These are phyloP conservation scores for Ceratocystis destructans DNA, from an alignment of 2,329 filamentous ascomycete species.

Conservation along the genomic window DNA sequence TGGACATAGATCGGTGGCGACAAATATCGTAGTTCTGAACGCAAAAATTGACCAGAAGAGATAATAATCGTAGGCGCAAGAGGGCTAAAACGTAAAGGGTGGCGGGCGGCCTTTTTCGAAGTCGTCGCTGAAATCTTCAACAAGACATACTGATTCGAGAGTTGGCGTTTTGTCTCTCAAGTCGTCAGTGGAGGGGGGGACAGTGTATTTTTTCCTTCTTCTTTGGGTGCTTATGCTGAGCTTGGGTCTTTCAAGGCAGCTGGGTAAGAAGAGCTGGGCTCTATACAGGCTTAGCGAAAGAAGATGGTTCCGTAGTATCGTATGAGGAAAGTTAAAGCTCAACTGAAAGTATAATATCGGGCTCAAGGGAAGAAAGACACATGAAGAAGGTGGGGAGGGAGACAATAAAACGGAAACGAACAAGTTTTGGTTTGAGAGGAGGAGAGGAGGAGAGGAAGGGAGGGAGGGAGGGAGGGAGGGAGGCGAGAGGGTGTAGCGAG, in stretches of 20 bases:
- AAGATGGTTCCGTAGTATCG: no score
- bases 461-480: background rate
- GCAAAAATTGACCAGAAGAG: background rate
- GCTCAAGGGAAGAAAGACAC: background rate
- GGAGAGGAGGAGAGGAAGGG: background rate
- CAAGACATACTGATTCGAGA: background rate
- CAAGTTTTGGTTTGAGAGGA: conserved; percentile 3
- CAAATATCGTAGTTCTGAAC: conserved; percentile 5
- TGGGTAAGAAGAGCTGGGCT: background rate
- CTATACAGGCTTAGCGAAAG: background rate
- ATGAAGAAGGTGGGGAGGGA: background rate
- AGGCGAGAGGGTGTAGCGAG: background rate
- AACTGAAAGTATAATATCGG: background rate
- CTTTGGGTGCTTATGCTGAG: background rate
- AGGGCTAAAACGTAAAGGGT: background rate
- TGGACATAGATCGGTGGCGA: conserved; percentile 29
- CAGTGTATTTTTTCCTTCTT: background rate
- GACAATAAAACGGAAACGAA: conserved; percentile 9
- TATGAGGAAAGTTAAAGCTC: background rate
- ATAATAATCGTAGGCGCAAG: background rate
- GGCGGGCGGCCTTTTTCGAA: background rate
- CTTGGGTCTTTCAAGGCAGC: background rate
- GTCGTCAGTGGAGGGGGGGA: background rate
- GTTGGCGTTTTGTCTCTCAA: background rate
- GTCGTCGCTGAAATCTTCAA: conserved; percentile 1